These are phyloP conservation scores for Tricharina praecox DNA, from an alignment of 495 filamentous ascomycete species.

Conservation along the genomic window DNA sequence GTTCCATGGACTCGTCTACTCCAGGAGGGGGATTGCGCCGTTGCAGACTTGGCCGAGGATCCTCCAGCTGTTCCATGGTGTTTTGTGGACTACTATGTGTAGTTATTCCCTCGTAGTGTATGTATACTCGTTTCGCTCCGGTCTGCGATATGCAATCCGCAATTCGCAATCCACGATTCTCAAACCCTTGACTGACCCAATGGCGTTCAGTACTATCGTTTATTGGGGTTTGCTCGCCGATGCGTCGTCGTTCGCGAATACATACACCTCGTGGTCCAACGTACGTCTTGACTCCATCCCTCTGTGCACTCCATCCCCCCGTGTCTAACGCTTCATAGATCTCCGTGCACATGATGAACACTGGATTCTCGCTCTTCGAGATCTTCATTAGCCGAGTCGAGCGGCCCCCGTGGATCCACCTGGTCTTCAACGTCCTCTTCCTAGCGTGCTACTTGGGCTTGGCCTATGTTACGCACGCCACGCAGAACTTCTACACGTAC, in stretches of 20 bases:
- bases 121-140: background rate
- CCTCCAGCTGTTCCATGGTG: slow-evolving; percentile 46
- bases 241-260: slow-evolving; percentile 33
- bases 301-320: slow-evolving; percentile 6
- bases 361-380: slow-evolving; percentile 53
- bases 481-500: slow-evolving; percentile 59
- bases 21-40: slow-evolving; percentile 35
- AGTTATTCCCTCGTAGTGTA: slow-evolving; percentile 11
- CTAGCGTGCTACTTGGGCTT: slow-evolving; percentile 55
- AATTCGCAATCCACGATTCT: no score
- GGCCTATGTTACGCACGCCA: slow-evolving; percentile 54
- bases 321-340: slow-evolving; percentile 30
- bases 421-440: slow-evolving; percentile 41
- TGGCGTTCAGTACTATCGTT: slow-evolving; percentile 31
- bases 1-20: slow-evolving; percentile 51
- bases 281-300: slow-evolving; percentile 25
- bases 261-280: slow-evolving; percentile 49
- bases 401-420: slow-evolving; percentile 40
- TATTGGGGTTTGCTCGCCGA: slow-evolving; percentile 47
- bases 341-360: slow-evolving; percentile 59
- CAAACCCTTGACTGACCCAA: background rate
- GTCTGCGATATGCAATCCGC: no score
- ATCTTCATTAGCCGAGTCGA: slow-evolving; percentile 46
- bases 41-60: slow-evolving; percentile 42
- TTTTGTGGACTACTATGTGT: slow-evolving; percentile 48